Evolutionary conservation across 2,329 filamentous ascomycete genomes (phyloP).

Genomic region (Gnomoniopsis smithogilvyi): DNA sequence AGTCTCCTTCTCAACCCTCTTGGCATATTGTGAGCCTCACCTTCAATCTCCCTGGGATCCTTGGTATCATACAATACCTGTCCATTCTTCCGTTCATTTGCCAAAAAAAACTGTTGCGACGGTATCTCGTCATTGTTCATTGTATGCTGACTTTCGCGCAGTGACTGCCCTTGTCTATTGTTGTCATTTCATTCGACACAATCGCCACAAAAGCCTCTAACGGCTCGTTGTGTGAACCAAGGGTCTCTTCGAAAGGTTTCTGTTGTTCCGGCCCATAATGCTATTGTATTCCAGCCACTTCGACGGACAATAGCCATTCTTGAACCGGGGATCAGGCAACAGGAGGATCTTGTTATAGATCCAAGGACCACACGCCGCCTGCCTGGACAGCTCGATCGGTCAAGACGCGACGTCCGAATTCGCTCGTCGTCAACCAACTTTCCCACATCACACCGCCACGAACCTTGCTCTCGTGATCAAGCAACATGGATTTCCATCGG

Average conservation of each 20-base stretch:
- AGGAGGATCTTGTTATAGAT: slow-evolving; percentile 5
- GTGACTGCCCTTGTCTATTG: not conserved
- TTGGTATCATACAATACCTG: not conserved
- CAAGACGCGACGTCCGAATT: not conserved
- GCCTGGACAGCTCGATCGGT: not conserved
- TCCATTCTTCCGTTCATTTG: not conserved
- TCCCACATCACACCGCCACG: too few species aligned
- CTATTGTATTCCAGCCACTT: slow-evolving; percentile 7
- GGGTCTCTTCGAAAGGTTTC: not conserved
- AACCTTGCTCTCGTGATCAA: not conserved
- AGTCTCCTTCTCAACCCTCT: slow-evolving; percentile 1
- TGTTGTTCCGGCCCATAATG: slow-evolving; percentile 13
- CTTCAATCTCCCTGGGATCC: slow-evolving; percentile 3
- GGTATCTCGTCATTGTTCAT: not conserved
- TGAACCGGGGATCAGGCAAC: slow-evolving; percentile 2
- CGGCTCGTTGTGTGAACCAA: not conserved
- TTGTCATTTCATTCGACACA: not conserved
- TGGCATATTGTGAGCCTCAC: not conserved
- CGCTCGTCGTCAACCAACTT: not conserved
- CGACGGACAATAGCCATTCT: slow-evolving; percentile 15
- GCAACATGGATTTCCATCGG: slow-evolving; percentile 30
- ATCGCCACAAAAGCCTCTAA: slow-evolving; percentile 6
- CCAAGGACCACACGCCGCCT: not conserved
- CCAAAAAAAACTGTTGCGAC: not conserved
- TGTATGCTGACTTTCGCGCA: not conserved